Percentiles rank a stretch among this genome's conserved stretches.
phyloP scores from a whole-genome alignment of 2,329 filamentous ascomycete genomes.

The Aspergillus sp. region DNA sequence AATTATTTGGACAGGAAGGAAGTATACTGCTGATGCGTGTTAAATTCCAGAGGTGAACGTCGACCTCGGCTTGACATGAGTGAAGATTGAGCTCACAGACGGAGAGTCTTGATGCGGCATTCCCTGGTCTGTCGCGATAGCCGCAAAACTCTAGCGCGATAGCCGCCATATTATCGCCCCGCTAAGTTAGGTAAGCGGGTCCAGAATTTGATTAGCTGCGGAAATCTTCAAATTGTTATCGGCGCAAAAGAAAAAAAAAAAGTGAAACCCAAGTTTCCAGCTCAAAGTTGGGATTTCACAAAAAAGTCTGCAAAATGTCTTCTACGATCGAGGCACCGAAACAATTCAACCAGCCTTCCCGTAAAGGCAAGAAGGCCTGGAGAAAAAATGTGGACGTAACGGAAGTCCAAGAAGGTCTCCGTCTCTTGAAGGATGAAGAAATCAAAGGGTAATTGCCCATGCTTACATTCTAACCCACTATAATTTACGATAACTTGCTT shows the following conservation, averaged over 20 bases:
- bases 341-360: slow-evolving; percentile 80
- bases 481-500: not conserved
- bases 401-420: slow-evolving; percentile 76
- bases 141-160: slow-evolving; percentile 21
- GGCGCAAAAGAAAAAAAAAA: slow-evolving; percentile 17
- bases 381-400: slow-evolving; percentile 95
- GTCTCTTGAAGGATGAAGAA: slow-evolving; percentile 80
- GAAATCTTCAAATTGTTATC: not conserved
- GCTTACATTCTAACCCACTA: not conserved
- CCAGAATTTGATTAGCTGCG: slow-evolving; percentile 18
- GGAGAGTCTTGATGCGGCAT: slow-evolving; percentile 5
- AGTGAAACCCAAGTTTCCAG: slow-evolving; percentile 10
- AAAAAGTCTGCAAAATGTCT: slow-evolving; percentile 24
- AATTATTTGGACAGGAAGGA: no score
- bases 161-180: slow-evolving; percentile 22
- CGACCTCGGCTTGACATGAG: slow-evolving; percentile 4
- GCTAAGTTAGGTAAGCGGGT: slow-evolving; percentile 25
- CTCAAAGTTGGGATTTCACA: slow-evolving; percentile 7
- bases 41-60: no score
- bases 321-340: slow-evolving; percentile 56
- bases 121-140: slow-evolving; percentile 14
- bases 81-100: slow-evolving; percentile 8
- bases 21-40: no score
- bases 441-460: slow-evolving; percentile 66
- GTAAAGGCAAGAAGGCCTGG: slow-evolving; percentile 99